Conservation (phyloP, 2,329 filamentous ascomycete genomes). For the Aspergillus brunneoviolaceus region DNA sequence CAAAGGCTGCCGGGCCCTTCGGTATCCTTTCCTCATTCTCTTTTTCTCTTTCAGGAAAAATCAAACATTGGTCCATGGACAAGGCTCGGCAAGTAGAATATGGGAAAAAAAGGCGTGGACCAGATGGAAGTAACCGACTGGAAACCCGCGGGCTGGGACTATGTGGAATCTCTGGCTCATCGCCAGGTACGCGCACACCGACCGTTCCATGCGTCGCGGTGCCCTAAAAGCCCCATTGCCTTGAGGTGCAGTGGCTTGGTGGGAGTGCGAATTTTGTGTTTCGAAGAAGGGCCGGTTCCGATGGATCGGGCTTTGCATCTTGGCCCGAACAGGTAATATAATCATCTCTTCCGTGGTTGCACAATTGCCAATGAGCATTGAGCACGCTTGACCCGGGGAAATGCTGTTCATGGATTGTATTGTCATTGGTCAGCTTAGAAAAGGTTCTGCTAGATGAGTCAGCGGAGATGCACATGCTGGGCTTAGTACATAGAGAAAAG, state of each 20-base stretch:
- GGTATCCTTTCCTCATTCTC: background rate
- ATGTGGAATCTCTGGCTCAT: background rate
- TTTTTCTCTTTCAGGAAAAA: background rate
- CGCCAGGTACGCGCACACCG: background rate
- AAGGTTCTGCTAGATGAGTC: background rate
- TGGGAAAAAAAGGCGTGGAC: background rate
- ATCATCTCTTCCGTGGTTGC: background rate
- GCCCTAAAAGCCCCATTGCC: background rate
- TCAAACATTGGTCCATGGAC: background rate
- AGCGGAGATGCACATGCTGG: background rate
- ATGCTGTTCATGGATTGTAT: background rate
- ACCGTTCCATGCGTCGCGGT: background rate
- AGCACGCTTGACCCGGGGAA: background rate
- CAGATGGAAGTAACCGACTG: too few relatives aligned
- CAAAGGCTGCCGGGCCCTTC: too few relatives aligned
- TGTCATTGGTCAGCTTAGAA: background rate
- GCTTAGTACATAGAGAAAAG: background rate
- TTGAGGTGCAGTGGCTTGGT: too few relatives aligned
- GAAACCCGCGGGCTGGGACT: background rate
- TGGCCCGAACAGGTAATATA: background rate
- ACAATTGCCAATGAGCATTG: background rate
- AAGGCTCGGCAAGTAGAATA: background rate
- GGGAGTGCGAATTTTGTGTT: background rate
- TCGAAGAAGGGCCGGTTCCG: background rate
- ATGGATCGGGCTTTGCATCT: background rate